Evolutionary conservation across 2,329 filamentous ascomycete species (phyloP).

Genomic region (Neonectria punicea): DNA sequence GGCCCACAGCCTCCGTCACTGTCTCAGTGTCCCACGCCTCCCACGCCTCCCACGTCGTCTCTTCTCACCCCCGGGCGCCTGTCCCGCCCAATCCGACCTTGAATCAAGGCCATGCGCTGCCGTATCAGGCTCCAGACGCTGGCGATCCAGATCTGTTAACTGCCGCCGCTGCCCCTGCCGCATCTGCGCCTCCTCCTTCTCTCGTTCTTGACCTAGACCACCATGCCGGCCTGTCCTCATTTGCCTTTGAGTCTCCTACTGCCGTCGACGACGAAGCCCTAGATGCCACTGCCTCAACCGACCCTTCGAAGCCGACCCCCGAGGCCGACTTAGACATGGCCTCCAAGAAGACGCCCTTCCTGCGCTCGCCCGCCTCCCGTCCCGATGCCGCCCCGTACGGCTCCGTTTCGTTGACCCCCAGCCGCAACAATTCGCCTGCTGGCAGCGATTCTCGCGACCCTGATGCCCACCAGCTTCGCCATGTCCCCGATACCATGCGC

Average conservation of each 20-base stretch:
- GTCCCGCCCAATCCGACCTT: slow-evolving; percentile 31
- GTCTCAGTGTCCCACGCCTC: slow-evolving; percentile 18
- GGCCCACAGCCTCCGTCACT: slow-evolving; percentile 42
- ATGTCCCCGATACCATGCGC: slow-evolving; percentile 47
- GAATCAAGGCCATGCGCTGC: slow-evolving; percentile 42
- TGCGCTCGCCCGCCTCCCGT: slow-evolving; percentile 44
- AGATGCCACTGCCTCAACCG: slow-evolving; percentile 42
- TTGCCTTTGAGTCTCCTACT: slow-evolving; percentile 17
- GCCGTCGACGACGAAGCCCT: slow-evolving; percentile 27
- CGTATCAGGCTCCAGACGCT: slow-evolving; percentile 37
- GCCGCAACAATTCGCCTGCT: slow-evolving; percentile 49
- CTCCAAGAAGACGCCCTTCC: slow-evolving; percentile 51
- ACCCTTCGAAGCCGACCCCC: slow-evolving; percentile 26
- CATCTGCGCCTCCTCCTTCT: slow-evolving; percentile 18
- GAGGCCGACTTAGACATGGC: slow-evolving; percentile 46
- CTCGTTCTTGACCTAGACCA: slow-evolving; percentile 24
- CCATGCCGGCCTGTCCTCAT: slow-evolving; percentile 27
- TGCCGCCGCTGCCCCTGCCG: slow-evolving; percentile 29
- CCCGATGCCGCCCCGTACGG: slow-evolving; percentile 51
- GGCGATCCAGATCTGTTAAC: slow-evolving; percentile 41
- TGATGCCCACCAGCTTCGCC: slow-evolving; percentile 47
- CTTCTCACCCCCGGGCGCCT: slow-evolving; percentile 28
- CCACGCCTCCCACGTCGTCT: neutral
- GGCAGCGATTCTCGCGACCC: slow-evolving; percentile 47
- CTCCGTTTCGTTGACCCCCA: slow-evolving; percentile 50